A percentile compares a stretch with the other conserved stretches of the same genome.
Evolutionary conservation across 2,329 filamentous ascomycete species (phyloP).

Genomic region (Endocalyx cinctus): DNA sequence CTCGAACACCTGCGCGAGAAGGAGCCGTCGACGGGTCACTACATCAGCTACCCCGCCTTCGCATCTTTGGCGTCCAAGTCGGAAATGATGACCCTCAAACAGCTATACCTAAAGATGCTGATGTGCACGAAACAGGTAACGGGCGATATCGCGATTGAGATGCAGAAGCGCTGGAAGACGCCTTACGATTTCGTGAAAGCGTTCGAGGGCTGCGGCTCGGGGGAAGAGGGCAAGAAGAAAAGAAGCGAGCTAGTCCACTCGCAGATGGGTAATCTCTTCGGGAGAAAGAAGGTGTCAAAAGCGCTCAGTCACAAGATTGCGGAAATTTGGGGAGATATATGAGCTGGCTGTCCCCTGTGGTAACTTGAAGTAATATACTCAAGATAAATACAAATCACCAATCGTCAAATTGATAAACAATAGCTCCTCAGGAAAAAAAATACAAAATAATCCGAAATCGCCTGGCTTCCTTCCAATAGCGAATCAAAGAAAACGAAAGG

Average conservation of each 20-base stretch:
- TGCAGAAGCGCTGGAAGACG: slow-evolving; percentile 74
- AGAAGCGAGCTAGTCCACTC: slow-evolving; percentile 57
- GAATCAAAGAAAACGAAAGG: no score
- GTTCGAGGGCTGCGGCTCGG: slow-evolving; percentile 51
- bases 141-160: slow-evolving; percentile 73
- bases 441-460: no score
- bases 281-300: slow-evolving; percentile 64
- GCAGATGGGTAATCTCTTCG: slow-evolving; percentile 54
- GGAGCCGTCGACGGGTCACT: slow-evolving; percentile 46
- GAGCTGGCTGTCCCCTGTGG: slow-evolving; percentile 1
- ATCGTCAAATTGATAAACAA: not conserved
- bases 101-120: slow-evolving; percentile 78
- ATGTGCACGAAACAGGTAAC: slow-evolving; percentile 75
- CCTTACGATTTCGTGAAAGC: slow-evolving; percentile 68
- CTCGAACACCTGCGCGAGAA: slow-evolving; percentile 54
- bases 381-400: not conserved
- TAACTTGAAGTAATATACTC: not conserved
- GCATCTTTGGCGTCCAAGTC: slow-evolving; percentile 71
- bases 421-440: no score
- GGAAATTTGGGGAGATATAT: slow-evolving; percentile 62
- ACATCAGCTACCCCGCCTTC: slow-evolving; percentile 68
- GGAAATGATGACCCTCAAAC: slow-evolving; percentile 66
- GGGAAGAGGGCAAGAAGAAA: slow-evolving; percentile 47
- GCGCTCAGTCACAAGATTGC: slow-evolving; percentile 64
- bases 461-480: no score